phyloP scores from a whole-genome alignment of 2,329 filamentous ascomycete genomes.

The Aspergillus sp. region DNA sequence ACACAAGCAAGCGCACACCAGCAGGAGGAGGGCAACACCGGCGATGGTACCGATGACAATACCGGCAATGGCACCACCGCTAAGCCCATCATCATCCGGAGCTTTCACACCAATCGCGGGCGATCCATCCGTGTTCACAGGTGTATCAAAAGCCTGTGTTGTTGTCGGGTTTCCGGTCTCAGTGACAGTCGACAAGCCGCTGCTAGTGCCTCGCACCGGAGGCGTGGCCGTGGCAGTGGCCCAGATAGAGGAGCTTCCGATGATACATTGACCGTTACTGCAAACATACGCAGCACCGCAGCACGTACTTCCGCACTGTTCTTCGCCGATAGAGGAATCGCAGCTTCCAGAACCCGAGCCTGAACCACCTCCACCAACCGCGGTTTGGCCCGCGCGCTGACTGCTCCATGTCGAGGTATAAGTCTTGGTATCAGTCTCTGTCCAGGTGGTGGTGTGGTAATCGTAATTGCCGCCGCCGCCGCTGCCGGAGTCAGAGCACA shows the following conservation, averaged over 20 bases:
- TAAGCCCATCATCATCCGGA: conserved; percentile 32
- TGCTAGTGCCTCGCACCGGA: conserved; percentile 40
- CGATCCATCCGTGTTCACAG: conserved; percentile 38
- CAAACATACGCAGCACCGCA: conserved; percentile 41
- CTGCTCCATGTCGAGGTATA: conserved; percentile 50
- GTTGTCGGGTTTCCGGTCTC: conserved; percentile 34
- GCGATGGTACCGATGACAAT: conserved; percentile 45
- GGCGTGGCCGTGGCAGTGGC: conserved; percentile 34
- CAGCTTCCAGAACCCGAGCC: conserved; percentile 31
- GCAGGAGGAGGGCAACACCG: conserved; percentile 38
- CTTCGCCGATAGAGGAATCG: conserved; percentile 40
- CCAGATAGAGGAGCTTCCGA: conserved; percentile 34
- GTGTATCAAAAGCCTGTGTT: conserved; percentile 40
- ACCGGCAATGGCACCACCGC: conserved; percentile 45
- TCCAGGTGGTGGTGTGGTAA: conserved; percentile 52
- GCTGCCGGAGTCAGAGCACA: conserved; percentile 28
- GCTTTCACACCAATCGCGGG: conserved; percentile 28
- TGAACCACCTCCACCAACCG: background rate
- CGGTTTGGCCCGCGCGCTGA: conserved; percentile 15
- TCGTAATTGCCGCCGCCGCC: conserved; percentile 38
- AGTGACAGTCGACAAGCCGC: conserved; percentile 37
- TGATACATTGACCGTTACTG: conserved; percentile 33
- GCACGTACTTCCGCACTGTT: conserved; percentile 39
- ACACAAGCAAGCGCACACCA: conserved; percentile 40
- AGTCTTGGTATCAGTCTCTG: conserved; percentile 49